Evolutionary conservation across 768 basidiomycete species (phyloP), one percentile per base, ranked within the genome.

Genomic region (Sarcomyxa edulis): DNA sequence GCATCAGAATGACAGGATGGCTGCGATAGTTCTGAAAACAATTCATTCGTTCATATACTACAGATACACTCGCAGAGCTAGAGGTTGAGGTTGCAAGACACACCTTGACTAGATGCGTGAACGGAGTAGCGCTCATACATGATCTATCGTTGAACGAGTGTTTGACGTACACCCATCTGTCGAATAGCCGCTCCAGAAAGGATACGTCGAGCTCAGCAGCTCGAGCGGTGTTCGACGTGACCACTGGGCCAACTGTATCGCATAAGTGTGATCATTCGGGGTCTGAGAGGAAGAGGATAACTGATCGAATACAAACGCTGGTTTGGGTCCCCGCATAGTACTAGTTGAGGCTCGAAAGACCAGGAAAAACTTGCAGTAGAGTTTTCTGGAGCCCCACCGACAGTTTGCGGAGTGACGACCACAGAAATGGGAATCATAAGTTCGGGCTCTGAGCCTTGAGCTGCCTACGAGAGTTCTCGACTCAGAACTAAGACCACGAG

Each of bases 371-470:
- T n/a, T n/a, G n/a, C n/a, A n/a, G n/a, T n/a, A n/a, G n/a, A n/a
- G n/a, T n/a, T n/a, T n/a, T n/a, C n/a, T n/a, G n/a, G n/a, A n/a
- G n/a, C n/a, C n/a, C n/a, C n/a, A n/a, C n/a, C n/a, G n/a, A n/a
- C n/a, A n/a, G n/a, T n/a, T n/a, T n/a, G n/a, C n/a, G n/a, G 48
- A 6, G 61, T 55, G 9, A 66, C 45, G 18, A 73, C 68, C 2
- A 71, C 69, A 6, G 70, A 71, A n/a, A 72, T 70, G 1, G 72
- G 71, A 14, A 73, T 61, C 31, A 67, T 49, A 18, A 73, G 59
- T 43, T 73, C 72, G 7, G 72, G 71, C 45, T 75, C 72, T 9
- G 70, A 69, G 6, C 69, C 71, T 62, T 75, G 71, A 4, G 71
- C 72, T 11, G 72, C 72, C 71, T 73, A 42, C 3, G 12, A 42